Base-by-base conservation (phyloP, 108 stramenopile genomes). In the Pseudonitzschia delicatissima region DNA sequence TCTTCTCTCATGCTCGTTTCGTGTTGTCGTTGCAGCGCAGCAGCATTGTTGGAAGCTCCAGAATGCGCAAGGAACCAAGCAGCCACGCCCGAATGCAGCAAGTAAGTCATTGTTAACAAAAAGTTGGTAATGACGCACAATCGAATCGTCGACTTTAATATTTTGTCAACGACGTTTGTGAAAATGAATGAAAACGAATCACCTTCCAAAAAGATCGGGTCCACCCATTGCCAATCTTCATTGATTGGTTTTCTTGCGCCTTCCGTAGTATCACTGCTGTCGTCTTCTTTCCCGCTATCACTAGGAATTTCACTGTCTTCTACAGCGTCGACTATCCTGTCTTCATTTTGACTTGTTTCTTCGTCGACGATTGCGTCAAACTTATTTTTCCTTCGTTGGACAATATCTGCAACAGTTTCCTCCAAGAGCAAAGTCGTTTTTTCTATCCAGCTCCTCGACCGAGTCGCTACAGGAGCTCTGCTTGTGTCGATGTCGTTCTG, bases 61-160 rank as follows among this genome's bases (percentile, higher is more conserved):
- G 67, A 42, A 36, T 53, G 42, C 25, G 39, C 42, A 69, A 91
- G 76, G 62, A 91, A 91, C 44, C 83, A 82, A 62, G 82, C 83
- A 5, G 85, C 87, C 33, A 86, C 72, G 50, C 79, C 85, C n/a
- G 73, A 60, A 52, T 91, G 87, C 12, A 87, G 26, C 3, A 87
- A 49, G 57, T 82, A 87, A 21, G 79, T 86, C 57, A 83, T 13
- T 3, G 79, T 71, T 45, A 91, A 57, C n/a, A 91, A 48, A 0
- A 84, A 64, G 49, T 91, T 91, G 64, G 83, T 81, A 66, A 91
- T 87, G 44, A 74, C 74, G 18, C 88, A 44, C 52, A 91, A 52
- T 33, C 87, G 70, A n/a, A 82, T 77, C 7, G 90, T 91, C 31
- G 82, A 83, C 13, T 85, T 77, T 5, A 86, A 44, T 27, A 87